Percentiles rank a stretch among this genome's conserved stretches.
Evolutionary conservation across 805 yeast genomes (phyloP).

Genomic region (Teunomyces aglyptinius): DNA sequence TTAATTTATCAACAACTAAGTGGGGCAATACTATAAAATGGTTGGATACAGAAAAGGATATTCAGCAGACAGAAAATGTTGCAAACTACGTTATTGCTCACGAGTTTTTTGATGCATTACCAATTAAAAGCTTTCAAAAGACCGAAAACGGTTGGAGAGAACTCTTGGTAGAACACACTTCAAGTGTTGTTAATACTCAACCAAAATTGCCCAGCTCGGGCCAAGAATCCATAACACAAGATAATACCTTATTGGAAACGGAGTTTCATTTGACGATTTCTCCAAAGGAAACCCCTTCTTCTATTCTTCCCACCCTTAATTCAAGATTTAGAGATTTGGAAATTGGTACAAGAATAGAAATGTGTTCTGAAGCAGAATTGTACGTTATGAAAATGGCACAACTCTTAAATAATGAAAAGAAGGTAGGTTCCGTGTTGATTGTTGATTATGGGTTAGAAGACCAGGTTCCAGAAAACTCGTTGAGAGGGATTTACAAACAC

Average conservation of each 20-base stretch:
- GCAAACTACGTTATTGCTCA: conserved; percentile 75
- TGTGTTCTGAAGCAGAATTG: conserved; percentile 70
- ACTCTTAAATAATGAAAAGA: conserved; percentile 37
- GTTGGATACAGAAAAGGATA: conserved; percentile 58
- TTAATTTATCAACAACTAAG: conserved; percentile 37
- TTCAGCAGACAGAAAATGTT: conserved; percentile 18
- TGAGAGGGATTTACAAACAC: conserved; percentile 73
- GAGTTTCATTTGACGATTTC: conserved; percentile 58
- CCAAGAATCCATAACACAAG: conserved; percentile 10
- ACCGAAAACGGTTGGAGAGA: conserved; percentile 79
- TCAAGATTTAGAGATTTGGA: conserved; percentile 54
- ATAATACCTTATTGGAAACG: conserved; percentile 18
- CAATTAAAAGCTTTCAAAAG: conserved; percentile 65
- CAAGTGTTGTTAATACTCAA: conserved; percentile 36
- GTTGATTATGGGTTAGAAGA: conserved; percentile 74
- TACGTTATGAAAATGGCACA: conserved; percentile 54
- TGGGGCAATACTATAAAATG: conserved; percentile 58
- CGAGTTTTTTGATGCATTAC: conserved; percentile 85
- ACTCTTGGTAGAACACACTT: conserved; percentile 58
- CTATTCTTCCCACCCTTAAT: conserved; percentile 52
- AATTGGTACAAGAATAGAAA: conserved; percentile 59
- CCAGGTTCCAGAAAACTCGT: conserved; percentile 65
- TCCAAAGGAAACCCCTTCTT: conserved; percentile 60
- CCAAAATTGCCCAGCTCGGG: conserved; percentile 19
- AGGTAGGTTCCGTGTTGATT: conserved; percentile 62